phyloP scores from a whole-genome alignment of 2,329 filamentous ascomycete genomes.

The Epichloe bromicola region DNA sequence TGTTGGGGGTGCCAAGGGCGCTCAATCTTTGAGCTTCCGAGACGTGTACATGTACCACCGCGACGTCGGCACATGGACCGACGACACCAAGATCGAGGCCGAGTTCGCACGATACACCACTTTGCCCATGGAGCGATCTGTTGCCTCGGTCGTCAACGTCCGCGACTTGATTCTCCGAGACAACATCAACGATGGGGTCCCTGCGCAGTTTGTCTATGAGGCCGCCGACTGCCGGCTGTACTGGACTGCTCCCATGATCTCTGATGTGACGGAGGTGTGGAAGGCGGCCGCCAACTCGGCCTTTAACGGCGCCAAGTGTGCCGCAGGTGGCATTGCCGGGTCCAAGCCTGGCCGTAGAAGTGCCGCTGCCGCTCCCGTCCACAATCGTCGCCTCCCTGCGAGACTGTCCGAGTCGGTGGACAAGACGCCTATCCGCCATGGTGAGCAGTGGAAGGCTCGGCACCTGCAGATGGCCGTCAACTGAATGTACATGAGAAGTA shows the following conservation, averaged over 20 bases:
- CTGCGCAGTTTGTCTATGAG: slow-evolving; percentile 36
- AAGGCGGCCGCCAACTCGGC: slow-evolving; percentile 27
- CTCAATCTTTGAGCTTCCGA: slow-evolving; percentile 23
- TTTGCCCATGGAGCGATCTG: slow-evolving; percentile 21
- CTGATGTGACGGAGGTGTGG: slow-evolving; percentile 33
- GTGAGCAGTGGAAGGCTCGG: slow-evolving; percentile 1
- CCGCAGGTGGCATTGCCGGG: slow-evolving; percentile 19
- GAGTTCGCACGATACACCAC: slow-evolving; percentile 18
- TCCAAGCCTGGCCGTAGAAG: slow-evolving; percentile 2
- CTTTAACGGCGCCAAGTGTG: slow-evolving; percentile 28
- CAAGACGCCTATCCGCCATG: background rate
- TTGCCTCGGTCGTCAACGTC: slow-evolving; percentile 22
- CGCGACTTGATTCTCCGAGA: slow-evolving; percentile 25
- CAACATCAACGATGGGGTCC: slow-evolving; percentile 26
- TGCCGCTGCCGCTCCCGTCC: background rate
- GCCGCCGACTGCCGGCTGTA: slow-evolving; percentile 36
- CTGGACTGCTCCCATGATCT: slow-evolving; percentile 36
- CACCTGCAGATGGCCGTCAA: slow-evolving; percentile 5
- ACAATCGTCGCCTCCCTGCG: background rate
- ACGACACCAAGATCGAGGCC: slow-evolving; percentile 13
- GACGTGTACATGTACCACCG: slow-evolving; percentile 16
- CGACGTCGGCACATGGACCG: slow-evolving; percentile 12
- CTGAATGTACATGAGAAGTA: background rate
- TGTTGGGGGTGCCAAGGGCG: slow-evolving; percentile 40
- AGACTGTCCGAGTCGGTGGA: slow-evolving; percentile 2